Percentiles rank a stretch among this genome's conserved stretches.
Conservation (phyloP, 2,329 filamentous ascomycete genomes). For the Arthrobotrys conoides region DNA sequence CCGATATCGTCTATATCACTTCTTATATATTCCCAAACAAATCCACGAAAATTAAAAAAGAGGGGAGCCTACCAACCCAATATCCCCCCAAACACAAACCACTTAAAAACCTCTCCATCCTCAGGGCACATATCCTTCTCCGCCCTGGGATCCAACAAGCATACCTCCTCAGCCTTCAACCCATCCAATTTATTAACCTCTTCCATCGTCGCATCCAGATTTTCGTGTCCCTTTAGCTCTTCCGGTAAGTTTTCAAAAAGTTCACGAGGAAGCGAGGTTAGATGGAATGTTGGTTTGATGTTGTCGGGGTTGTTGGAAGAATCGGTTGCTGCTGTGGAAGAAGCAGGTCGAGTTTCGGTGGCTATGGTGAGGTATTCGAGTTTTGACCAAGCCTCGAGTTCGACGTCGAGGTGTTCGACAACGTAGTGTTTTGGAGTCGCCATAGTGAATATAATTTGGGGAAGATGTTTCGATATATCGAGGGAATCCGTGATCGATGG, state of each 20-base stretch:
- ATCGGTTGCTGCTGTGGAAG: background rate
- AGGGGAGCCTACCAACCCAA: constrained; percentile 74
- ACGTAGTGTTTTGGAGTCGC: constrained; percentile 46
- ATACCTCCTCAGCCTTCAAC: constrained; percentile 80
- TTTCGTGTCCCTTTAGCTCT: constrained; percentile 73
- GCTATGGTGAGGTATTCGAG: constrained; percentile 93
- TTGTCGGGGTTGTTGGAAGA: constrained; percentile 64
- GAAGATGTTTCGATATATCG: background rate
- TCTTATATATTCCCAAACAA: background rate
- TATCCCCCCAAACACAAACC: constrained; percentile 96
- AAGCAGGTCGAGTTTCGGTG: constrained; percentile 75
- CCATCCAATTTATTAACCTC: constrained; percentile 87
- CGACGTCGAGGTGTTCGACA: constrained; percentile 81
- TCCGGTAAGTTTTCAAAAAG: constrained; percentile 72
- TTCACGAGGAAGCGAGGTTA: constrained; percentile 81
- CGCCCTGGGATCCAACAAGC: constrained; percentile 89
- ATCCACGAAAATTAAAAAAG: constrained; percentile 28
- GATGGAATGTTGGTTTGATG: constrained; percentile 77
- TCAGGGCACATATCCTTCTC: constrained; percentile 84
- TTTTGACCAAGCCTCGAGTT: constrained; percentile 93
- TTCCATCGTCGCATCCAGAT: constrained; percentile 79
- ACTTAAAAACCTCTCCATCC: constrained; percentile 86
- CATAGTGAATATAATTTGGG: constrained; percentile 18
- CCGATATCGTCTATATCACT: background rate
- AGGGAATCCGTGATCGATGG: background rate